Evolutionary conservation across 148 eudicot genomes (phyloP), one percentile per base, ranked within the genome.

Genomic region (Vaccinium corymbosum): DNA sequence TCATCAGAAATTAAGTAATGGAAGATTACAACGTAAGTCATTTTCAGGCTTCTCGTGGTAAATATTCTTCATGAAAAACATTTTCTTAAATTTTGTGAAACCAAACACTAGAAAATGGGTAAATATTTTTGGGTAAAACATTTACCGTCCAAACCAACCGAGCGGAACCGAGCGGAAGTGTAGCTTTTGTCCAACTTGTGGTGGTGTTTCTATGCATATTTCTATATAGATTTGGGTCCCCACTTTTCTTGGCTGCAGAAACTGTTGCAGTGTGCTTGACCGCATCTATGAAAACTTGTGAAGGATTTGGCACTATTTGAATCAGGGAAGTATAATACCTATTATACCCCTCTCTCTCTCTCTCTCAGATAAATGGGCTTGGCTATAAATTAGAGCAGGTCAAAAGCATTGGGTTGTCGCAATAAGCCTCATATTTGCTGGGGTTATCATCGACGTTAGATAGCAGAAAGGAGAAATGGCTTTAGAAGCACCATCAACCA

Each of bases 401-500:
- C 59, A 8, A 76, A n/a, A 61, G 66, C 25, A 61, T 61, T 61
- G 66, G 66, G 66, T 61, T 61, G 66, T 61, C 66, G 20, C 66
- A 17, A 6, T 61, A 61, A 61, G 66, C 62, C 20, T 57, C 62
- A 57, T 19, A 57, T 17, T 16, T 57, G 62, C n/a, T 6, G 1
- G n/a, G 7, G 62, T 57, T 57, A 17, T 57, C 62, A 57, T 57
- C 20, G 6, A 4, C n/a, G 16, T 57, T 17, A 15, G 42, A 49
- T 32, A 42, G 38, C 79, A 48, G n/a, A 7, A 59, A 59, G 66
- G 20, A 59, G 66, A 62, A 11, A 91, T 91, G 95, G 94, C 95
- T 9, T 84, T 93, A 84, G 95, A 96, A 86, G 84, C 99, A 59
- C 90, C 92, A 50, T 89, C 93, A 76, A 82, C 93, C 48, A 93